Base-by-base conservation (phyloP, 1,139 yeast species). In the Debaryomyces coudertii region DNA sequence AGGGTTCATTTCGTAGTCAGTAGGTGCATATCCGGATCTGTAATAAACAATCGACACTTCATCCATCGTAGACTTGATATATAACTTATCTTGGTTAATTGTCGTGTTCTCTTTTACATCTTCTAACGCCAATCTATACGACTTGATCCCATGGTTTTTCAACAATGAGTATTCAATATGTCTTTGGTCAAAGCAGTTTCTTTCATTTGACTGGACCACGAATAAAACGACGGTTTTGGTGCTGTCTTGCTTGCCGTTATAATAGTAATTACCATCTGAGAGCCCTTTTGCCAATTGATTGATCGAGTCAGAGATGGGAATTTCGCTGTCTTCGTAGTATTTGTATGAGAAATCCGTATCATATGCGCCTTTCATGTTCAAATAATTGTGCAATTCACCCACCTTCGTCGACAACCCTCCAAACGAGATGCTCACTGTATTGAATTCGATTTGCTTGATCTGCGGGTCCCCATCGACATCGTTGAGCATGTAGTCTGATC, bases 361-460 rank as follows among this genome's bases (percentile, higher is more conserved):
- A 55, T 85, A 87, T 11, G 65, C 65, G 4, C 90, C 90, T 8
- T 72, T 61, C 5, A 68, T 62, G 57, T 86, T 85, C 58, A 86
- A 68, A 56, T 76, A 88, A 30, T 76, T 68, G 64, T 93, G 99
- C 49, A 89, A 71, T 56, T 80, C 75, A 16, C 95, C 88, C 16
- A 90, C 92, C 60, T 85, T 87, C 11, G 90, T 66, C 1, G 97
- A 86, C 45, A 93, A 74, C 0, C 96, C 97, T 18, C 96, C 97
- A 72, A 93, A 93, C 1, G 98, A 90, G 2, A 93, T 96, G 57
- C 97, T 87, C 2, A 93, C 92, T 1, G 99, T 90, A 65, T 93
- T 93, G 71, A 92, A 93, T 63, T 93, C 99, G 44, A 93, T 92
- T 65, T 95, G 99, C 61, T 92, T 92, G 60, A 93, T 85, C 25